These are phyloP conservation scores for Hypoxylon lienhwacheense DNA, from an alignment of 495 filamentous ascomycete species.

Conservation along the genomic window DNA sequence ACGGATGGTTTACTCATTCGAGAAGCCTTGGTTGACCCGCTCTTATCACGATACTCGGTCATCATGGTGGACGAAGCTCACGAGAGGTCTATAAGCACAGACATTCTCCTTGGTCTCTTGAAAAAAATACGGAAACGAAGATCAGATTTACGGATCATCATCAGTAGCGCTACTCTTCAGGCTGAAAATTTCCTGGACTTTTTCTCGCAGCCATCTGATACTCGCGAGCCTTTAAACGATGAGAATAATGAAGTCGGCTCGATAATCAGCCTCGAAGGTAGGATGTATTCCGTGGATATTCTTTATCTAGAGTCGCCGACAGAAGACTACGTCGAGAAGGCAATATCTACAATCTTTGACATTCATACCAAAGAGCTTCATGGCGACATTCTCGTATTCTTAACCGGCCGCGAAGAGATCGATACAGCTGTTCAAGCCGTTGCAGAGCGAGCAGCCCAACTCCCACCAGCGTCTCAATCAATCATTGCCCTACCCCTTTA, in stretches of 20 bases:
- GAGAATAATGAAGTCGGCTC: constrained; percentile 54
- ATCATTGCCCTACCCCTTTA: constrained; percentile 84
- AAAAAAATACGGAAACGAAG: constrained; percentile 89
- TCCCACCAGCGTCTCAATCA: constrained; percentile 69
- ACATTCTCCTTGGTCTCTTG: constrained; percentile 88
- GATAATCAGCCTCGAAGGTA: constrained; percentile 88
- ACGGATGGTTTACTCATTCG: constrained; percentile 94
- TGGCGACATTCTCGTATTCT: constrained; percentile 89
- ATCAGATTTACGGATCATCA: constrained; percentile 81
- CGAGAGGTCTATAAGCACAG: constrained; percentile 91
- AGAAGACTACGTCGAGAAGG: constrained; percentile 86
- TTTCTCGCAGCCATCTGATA: constrained; percentile 60
- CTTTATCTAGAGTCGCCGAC: constrained; percentile 79
- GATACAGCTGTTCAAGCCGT: constrained; percentile 77
- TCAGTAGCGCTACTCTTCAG: constrained; percentile 93
- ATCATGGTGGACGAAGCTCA: constrained; percentile 99
- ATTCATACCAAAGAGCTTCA: constrained; percentile 87
- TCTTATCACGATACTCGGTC: constrained; percentile 90
- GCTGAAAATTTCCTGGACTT: constrained; percentile 86
- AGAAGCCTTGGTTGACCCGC: constrained; percentile 90
- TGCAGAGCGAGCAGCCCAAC: constrained; percentile 71
- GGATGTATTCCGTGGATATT: constrained; percentile 89
- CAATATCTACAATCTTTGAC: constrained; percentile 86
- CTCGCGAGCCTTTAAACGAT: constrained; percentile 47
- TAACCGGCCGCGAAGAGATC: constrained; percentile 94